Evolutionary conservation across 495 filamentous ascomycete species (phyloP).

Genomic region (Saxophila tyrrhenica): DNA sequence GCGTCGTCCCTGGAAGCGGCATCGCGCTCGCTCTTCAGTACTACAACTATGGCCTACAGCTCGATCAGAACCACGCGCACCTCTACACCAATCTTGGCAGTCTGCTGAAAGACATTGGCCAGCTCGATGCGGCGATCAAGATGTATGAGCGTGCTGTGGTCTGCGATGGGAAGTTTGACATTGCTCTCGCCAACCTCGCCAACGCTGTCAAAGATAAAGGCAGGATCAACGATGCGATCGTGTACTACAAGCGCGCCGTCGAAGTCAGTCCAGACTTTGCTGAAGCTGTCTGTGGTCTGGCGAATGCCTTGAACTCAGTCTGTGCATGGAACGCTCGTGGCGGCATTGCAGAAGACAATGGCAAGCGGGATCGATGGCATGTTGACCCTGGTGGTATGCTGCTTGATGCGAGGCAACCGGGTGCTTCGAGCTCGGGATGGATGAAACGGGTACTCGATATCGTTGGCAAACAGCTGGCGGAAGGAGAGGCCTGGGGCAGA

Average conservation of each 20-base stretch:
- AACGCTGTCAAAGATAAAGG: conserved; percentile 98
- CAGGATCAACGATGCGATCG: conserved; percentile 79
- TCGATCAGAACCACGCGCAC: conserved; percentile 90
- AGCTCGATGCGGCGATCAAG: conserved; percentile 77
- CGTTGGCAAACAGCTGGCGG: conserved; percentile 77
- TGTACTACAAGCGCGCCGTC: conserved; percentile 84
- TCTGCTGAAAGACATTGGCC: conserved; percentile 91
- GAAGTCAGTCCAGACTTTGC: conserved; percentile 88
- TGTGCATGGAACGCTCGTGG: conserved; percentile 91
- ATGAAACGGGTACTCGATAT: conserved; percentile 94
- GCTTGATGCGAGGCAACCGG: conserved; percentile 53
- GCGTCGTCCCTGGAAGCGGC: conserved; percentile 74
- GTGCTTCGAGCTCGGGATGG: conserved; percentile 58
- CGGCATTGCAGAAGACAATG: conserved; percentile 60
- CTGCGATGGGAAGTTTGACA: conserved; percentile 89
- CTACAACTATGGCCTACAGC: conserved; percentile 82
- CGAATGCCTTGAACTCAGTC: conserved; percentile 92
- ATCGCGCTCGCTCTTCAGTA: conserved; percentile 82
- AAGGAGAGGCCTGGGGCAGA: conserved; percentile 79
- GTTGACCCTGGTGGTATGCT: conserved; percentile 81
- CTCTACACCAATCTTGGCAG: conserved; percentile 96
- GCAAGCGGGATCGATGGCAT: conserved; percentile 83
- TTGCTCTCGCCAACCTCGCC: conserved; percentile 90
- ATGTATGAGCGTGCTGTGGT: conserved; percentile 96
- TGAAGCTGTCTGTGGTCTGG: conserved; percentile 91